Evolutionary conservation across 805 yeast genomes (phyloP).

Genomic region (Spathaspora gorwiae): DNA sequence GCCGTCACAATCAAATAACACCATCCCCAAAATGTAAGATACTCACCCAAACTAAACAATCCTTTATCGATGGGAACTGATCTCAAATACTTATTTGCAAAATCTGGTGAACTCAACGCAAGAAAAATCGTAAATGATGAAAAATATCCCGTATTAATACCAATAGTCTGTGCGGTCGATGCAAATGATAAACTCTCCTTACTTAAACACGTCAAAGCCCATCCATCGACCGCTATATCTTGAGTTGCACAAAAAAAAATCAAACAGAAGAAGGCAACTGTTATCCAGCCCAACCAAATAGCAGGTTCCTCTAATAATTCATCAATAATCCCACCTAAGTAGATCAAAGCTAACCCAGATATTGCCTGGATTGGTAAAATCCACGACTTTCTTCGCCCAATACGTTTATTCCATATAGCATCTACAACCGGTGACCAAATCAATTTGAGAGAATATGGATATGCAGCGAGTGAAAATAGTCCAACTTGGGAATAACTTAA

Average conservation of each 20-base stretch:
- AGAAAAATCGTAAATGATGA: slow-evolving; percentile 85
- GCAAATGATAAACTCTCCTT: slow-evolving; percentile 81
- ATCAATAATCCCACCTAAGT: slow-evolving; percentile 59
- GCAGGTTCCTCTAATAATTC: slow-evolving; percentile 47
- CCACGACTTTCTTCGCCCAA: slow-evolving; percentile 91
- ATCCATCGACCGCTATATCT: slow-evolving; percentile 98
- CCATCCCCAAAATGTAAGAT: slow-evolving; percentile 75
- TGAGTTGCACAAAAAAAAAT: slow-evolving; percentile 94
- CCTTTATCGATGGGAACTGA: slow-evolving; percentile 57
- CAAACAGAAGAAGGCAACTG: slow-evolving; percentile 67
- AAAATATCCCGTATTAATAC: slow-evolving; percentile 90
- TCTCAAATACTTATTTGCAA: slow-evolving; percentile 82
- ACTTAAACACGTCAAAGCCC: slow-evolving; percentile 90
- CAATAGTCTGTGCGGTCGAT: slow-evolving; percentile 95
- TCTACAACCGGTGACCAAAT: slow-evolving; percentile 97
- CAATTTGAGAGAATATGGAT: slow-evolving; percentile 88
- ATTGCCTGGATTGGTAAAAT: slow-evolving; percentile 85
- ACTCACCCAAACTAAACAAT: slow-evolving; percentile 65
- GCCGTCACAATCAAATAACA: slow-evolving; percentile 65
- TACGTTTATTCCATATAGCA: slow-evolving; percentile 58
- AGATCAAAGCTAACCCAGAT: slow-evolving; percentile 64
- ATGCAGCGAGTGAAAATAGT: slow-evolving; percentile 83
- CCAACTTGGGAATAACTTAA: slow-evolving; percentile 88
- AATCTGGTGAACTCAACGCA: slow-evolving; percentile 87
- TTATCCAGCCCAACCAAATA: slow-evolving; percentile 50